phyloP scores from a whole-genome alignment of 352 stramenopile species.

The Hyaloperonospora brassicae region DNA sequence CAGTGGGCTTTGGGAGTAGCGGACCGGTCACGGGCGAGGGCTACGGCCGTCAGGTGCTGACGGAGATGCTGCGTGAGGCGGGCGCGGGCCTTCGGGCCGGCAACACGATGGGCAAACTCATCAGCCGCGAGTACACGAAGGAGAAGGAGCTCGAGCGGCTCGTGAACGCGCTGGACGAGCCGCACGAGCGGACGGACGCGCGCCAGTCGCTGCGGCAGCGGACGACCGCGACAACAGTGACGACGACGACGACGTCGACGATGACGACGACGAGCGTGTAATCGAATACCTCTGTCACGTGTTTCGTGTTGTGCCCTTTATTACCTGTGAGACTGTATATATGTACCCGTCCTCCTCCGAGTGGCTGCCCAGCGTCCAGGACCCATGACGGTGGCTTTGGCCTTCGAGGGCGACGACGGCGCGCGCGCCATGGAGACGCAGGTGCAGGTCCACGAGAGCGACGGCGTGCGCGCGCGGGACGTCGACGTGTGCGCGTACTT shows the following conservation, averaged over 20 bases:
- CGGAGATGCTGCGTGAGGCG: slow-evolving; percentile 61
- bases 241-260: slow-evolving; percentile 10
- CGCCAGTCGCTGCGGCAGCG: slow-evolving; percentile 44
- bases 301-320: too few species aligned
- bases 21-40: slow-evolving; percentile 64
- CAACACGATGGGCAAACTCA: slow-evolving; percentile 71
- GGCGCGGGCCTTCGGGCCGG: slow-evolving; percentile 44
- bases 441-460: slow-evolving; percentile 43
- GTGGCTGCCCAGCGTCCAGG: slow-evolving; percentile 2
- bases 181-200: slow-evolving; percentile 6
- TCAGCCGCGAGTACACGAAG: slow-evolving; percentile 61
- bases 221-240: slow-evolving; percentile 22
- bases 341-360: too few species aligned
- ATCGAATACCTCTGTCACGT: too few species aligned
- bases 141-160: slow-evolving; percentile 42
- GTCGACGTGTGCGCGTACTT: slow-evolving; percentile 50
- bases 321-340: too few species aligned
- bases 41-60: slow-evolving; percentile 60
- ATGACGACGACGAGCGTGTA: neutral
- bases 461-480: slow-evolving; percentile 40
- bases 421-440: slow-evolving; percentile 65
- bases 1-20: slow-evolving; percentile 73
- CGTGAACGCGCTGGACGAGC: slow-evolving; percentile 30
- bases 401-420: slow-evolving; percentile 78
- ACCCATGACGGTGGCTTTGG: slow-evolving; percentile 58